phyloP scores from a whole-genome alignment of 2,329 filamentous ascomycete genomes.

The Colletotrichum sp. region DNA sequence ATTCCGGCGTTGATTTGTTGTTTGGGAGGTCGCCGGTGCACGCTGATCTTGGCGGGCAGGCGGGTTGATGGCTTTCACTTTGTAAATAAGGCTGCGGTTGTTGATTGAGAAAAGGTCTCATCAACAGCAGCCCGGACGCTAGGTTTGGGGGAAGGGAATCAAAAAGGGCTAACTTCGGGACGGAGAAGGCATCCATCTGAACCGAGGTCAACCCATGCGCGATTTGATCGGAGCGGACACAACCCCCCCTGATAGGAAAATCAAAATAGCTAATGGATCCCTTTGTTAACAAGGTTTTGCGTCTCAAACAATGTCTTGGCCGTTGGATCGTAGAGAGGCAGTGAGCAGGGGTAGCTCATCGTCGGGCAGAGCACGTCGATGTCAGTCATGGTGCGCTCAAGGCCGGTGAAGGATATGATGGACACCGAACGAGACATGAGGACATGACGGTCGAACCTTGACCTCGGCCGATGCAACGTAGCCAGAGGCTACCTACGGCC shows the following conservation, averaged over 20 bases:
- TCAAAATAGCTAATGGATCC: slow-evolving; percentile 18
- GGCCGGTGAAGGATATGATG: not conserved
- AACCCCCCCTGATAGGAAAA: not conserved
- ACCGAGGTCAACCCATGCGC: not conserved
- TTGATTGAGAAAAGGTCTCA: not conserved
- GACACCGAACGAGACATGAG: not conserved
- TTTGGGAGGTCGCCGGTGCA: not conserved
- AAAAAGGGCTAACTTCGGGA: not conserved
- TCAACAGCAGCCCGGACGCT: not conserved
- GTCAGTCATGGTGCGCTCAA: not conserved
- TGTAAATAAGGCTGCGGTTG: not conserved
- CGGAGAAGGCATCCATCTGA: not conserved
- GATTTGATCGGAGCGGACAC: not conserved
- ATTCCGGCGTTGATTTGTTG: slow-evolving; percentile 11
- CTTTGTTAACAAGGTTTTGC: not conserved
- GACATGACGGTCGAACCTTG: not conserved
- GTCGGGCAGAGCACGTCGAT: not conserved
- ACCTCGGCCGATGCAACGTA: not conserved
- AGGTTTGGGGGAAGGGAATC: not conserved
- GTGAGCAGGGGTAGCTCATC: not conserved
- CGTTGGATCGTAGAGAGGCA: not conserved
- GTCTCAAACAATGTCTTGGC: not conserved
- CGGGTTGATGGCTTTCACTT: not conserved
- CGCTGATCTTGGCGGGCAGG: not conserved
- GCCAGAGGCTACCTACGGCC: not conserved